Conservation (phyloP, 2,329 filamentous ascomycete genomes). For the Xylariaceae sp. region DNA sequence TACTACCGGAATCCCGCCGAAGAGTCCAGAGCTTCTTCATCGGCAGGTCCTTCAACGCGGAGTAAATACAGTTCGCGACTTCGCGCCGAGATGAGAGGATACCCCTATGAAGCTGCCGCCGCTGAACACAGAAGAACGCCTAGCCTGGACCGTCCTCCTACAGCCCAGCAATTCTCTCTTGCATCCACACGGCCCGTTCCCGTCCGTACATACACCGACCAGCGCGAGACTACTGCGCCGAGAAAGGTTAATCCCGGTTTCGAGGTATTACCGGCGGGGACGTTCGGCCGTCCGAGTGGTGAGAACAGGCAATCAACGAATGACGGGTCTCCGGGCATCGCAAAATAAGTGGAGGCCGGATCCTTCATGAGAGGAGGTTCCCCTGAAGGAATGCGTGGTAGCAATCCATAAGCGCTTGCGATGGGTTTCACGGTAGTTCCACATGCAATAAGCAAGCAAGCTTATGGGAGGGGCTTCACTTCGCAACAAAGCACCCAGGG, state of each 20-base stretch:
- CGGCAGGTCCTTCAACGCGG: conserved; percentile 6
- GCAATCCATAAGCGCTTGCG: not conserved
- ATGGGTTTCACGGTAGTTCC: not conserved
- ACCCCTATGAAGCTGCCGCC: conserved; percentile 6
- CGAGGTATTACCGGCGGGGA: conserved; percentile 31
- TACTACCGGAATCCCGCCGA: conserved; percentile 21
- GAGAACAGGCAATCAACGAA: conserved; percentile 10
- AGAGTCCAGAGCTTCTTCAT: conserved; percentile 13
- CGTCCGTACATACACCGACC: conserved; percentile 25
- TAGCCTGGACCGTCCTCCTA: not conserved
- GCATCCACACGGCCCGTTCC: conserved; percentile 23
- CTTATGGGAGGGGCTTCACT: not conserved
- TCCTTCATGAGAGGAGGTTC: too few relatives aligned
- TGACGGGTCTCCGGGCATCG: conserved; percentile 5
- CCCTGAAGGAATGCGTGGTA: not conserved
- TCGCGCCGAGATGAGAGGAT: conserved; percentile 17
- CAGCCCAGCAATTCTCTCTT: conserved; percentile 10
- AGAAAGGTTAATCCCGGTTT: conserved; percentile 30
- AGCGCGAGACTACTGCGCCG: conserved; percentile 15
- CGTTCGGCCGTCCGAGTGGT: conserved; percentile 23
- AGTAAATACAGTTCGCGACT: conserved; percentile 18
- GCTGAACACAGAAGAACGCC: not conserved
- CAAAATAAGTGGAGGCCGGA: not conserved
- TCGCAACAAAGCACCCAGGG: too few relatives aligned
- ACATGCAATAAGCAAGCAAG: not conserved